Evolutionary conservation across 2,329 filamentous ascomycete genomes (phyloP).

Genomic region (Pestalotiopsis sp.): DNA sequence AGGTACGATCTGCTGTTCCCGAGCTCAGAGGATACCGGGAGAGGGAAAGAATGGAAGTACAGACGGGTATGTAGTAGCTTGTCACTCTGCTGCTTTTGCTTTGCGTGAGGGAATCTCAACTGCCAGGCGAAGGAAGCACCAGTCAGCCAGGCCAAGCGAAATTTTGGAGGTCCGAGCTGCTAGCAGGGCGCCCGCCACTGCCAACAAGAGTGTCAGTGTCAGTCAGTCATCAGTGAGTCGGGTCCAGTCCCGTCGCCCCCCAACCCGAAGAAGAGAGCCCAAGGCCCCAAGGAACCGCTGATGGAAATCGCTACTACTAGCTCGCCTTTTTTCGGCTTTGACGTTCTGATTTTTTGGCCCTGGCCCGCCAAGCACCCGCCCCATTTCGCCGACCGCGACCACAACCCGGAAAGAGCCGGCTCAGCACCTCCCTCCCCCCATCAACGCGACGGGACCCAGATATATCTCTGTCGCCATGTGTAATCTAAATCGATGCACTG

Average conservation of each 20-base stretch:
- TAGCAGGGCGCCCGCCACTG: not conserved
- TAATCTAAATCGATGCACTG: not conserved
- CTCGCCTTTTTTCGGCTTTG: not conserved
- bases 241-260: not conserved
- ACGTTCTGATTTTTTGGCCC: not conserved
- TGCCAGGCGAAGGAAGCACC: not conserved
- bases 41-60: too few species aligned
- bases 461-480: not conserved
- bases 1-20: not conserved
- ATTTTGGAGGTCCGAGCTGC: constrained; percentile 21
- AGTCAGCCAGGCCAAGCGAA: constrained; percentile 13
- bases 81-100: not conserved
- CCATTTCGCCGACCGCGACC: not conserved
- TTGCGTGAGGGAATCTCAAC: not conserved
- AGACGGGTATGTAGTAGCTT: not conserved
- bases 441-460: not conserved
- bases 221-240: not conserved
- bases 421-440: not conserved
- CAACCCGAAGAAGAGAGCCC: not conserved
- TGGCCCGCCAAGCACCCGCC: not conserved
- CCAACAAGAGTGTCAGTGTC: not conserved
- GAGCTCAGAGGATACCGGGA: too few species aligned
- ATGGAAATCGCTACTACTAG: not conserved
- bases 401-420: constrained; percentile 9
- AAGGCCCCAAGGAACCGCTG: not conserved